Evolutionary conservation across 1,139 yeast species (phyloP).

Genomic region (Pichia sp.): DNA sequence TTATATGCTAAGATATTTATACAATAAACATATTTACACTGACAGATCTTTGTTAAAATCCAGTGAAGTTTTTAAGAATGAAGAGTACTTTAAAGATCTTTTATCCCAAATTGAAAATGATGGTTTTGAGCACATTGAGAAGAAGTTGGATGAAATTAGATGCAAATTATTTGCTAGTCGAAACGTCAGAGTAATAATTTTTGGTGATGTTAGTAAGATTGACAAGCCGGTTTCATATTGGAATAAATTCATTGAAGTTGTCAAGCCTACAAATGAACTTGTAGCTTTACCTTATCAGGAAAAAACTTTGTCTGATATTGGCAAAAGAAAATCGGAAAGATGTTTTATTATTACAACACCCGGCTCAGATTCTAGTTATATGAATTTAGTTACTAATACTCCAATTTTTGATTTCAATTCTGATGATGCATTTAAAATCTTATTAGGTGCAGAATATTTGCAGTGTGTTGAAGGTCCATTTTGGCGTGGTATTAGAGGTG

Average conservation of each 20-base stretch:
- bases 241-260: constrained; percentile 37
- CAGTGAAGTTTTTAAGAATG: constrained; percentile 60
- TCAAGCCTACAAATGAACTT: constrained; percentile 10
- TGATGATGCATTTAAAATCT: constrained; percentile 64
- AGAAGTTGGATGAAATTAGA: constrained; percentile 54
- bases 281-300: constrained; percentile 46
- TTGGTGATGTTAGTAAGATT: constrained; percentile 57
- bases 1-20: constrained; percentile 59
- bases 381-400: constrained; percentile 54
- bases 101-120: constrained; percentile 40
- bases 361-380: constrained; percentile 81
- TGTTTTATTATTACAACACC: constrained; percentile 73
- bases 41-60: constrained; percentile 61
- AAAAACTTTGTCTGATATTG: constrained; percentile 51
- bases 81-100: constrained; percentile 47
- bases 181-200: constrained; percentile 62
- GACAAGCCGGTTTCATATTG: constrained; percentile 58
- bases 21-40: constrained; percentile 47
- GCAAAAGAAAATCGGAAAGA: constrained; percentile 43
- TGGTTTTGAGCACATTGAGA: constrained; percentile 43
- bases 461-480: constrained; percentile 94
- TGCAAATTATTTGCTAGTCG: constrained; percentile 48
- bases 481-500: constrained; percentile 94
- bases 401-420: constrained; percentile 55
- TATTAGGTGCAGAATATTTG: constrained; percentile 70